Percentiles rank a stretch among this genome's conserved stretches.
phyloP scores from a whole-genome alignment of 2,329 filamentous ascomycete species.

The Fusarium brevicatenulatum region DNA sequence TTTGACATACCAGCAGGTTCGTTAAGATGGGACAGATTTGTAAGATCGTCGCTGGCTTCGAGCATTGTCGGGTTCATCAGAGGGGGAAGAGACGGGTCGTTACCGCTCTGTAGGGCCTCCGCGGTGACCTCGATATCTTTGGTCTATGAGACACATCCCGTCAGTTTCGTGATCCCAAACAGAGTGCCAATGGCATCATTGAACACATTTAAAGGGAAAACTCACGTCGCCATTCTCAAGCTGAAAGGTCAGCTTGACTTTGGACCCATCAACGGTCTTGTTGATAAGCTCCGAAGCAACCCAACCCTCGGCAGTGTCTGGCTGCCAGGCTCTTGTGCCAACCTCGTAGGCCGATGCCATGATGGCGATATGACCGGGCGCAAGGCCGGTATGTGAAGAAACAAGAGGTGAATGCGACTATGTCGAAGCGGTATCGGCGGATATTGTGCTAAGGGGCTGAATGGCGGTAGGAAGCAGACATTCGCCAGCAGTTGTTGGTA shows the following conservation, averaged over 20 bases:
- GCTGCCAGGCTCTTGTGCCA: constrained; percentile 98
- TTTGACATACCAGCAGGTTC: constrained; percentile 84
- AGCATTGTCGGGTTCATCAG: constrained; percentile 98
- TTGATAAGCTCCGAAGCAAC: constrained; percentile 92
- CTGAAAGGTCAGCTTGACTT: constrained; percentile 87
- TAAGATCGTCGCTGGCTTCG: constrained; percentile 97
- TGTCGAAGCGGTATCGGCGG: constrained; percentile 34
- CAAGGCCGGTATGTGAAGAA: constrained; percentile 36
- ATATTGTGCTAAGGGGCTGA: constrained; percentile 39
- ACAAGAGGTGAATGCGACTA: constrained; percentile 29
- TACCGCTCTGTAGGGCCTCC: constrained; percentile 79
- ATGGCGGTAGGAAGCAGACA: constrained; percentile 45
- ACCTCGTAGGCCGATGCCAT: constrained; percentile 98
- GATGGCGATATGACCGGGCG: constrained; percentile 49
- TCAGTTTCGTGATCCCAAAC: constrained; percentile 13
- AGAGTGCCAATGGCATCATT: neutral
- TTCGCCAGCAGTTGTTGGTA: constrained; percentile 38
- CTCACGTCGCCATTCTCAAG: constrained; percentile 91
- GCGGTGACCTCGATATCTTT: constrained; percentile 82
- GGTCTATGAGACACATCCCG: constrained; percentile 55
- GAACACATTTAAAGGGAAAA: neutral
- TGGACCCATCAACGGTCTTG: constrained; percentile 85
- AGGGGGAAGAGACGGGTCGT: constrained; percentile 83
- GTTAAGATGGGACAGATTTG: constrained; percentile 96
- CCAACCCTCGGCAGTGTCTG: constrained; percentile 95